These are phyloP conservation scores for Podosphaera leucotricha DNA, from an alignment of 2,329 filamentous ascomycete species.

Conservation along the genomic window DNA sequence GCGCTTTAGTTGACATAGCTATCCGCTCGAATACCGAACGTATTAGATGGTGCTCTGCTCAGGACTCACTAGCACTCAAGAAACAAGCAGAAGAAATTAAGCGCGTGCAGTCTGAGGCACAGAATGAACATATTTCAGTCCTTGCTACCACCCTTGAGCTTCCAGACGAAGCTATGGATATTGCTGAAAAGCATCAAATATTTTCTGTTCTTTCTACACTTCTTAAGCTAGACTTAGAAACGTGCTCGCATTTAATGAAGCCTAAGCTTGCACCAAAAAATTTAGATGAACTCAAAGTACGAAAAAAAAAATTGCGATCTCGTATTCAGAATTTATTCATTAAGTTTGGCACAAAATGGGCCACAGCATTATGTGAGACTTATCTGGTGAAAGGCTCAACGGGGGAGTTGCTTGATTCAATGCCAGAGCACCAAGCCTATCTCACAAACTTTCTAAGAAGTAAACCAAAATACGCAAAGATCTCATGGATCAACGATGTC, in stretches of 20 bases:
- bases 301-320: constrained; percentile 8
- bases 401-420: constrained; percentile 45
- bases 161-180: constrained; percentile 29
- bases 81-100: constrained; percentile 25
- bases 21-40: constrained; percentile 36
- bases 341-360: constrained; percentile 26
- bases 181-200: constrained; percentile 39
- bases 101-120: constrained; percentile 18
- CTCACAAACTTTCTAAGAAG: constrained; percentile 60
- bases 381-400: constrained; percentile 45
- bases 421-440: constrained; percentile 41
- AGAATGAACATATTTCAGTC: constrained; percentile 23
- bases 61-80: constrained; percentile 23
- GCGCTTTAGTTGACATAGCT: constrained; percentile 29
- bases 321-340: constrained; percentile 21
- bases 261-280: constrained; percentile 1
- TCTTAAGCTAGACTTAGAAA: constrained; percentile 12
- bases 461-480: constrained; percentile 45
- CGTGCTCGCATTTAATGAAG: neutral
- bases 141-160: constrained; percentile 25
- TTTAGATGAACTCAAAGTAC: constrained; percentile 2
- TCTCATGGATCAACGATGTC: constrained; percentile 92
- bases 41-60: constrained; percentile 30
- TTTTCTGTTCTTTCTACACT: constrained; percentile 35
- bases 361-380: constrained; percentile 56